Base-by-base conservation (phyloP, 768 basidiomycete genomes). In the Pleurotus ostreatus region DNA sequence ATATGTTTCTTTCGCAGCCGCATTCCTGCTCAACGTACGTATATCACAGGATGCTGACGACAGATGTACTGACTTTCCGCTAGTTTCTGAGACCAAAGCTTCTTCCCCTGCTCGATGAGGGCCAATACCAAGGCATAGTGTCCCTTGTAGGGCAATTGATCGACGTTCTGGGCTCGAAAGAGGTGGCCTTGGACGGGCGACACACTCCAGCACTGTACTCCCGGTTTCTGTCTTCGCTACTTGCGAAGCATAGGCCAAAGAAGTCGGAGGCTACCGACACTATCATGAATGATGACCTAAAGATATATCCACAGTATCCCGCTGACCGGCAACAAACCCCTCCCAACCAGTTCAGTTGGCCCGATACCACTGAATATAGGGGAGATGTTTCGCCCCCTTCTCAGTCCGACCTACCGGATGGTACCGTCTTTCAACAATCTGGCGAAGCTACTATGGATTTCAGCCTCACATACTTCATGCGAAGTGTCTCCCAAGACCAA, bases 121-220 rank as follows among this genome's bases (percentile, higher is more conserved):
- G 60, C 4, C 70, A 70, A 16, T 75, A 75, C 52, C 64, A 61
- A 13, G 74, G 73, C 23, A 81, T 84, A 41, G 65, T 80, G 25
- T 55, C 63, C 12, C 66, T 74, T 43, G 79, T 84, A 11, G 67
- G 67, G 48, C 66, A 68, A 22, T 65, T 84, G 15, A 77, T 82
- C 56, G 55, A 70, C 20, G 73, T 81, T 11, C 66, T 84, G 46
- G 71, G 74, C 9, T 80, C 79, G 2, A 69, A 70, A n/a, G 69
- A 72, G 23, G 80, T 82, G 34, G 80, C 80, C 4, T 66, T 84
- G 45, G 82, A 84, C 60, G 79, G 75, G 5, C 73, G 74, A 59
- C 82, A 84, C 58, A 77, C 82, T 4, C 83, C 83, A 26, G 77
- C 78, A 30, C 69, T 84, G 16, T 83, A 85, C 61, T 78, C 82